Conservation (phyloP, 2,329 filamentous ascomycete genomes). For the Exophiala spinifera region DNA sequence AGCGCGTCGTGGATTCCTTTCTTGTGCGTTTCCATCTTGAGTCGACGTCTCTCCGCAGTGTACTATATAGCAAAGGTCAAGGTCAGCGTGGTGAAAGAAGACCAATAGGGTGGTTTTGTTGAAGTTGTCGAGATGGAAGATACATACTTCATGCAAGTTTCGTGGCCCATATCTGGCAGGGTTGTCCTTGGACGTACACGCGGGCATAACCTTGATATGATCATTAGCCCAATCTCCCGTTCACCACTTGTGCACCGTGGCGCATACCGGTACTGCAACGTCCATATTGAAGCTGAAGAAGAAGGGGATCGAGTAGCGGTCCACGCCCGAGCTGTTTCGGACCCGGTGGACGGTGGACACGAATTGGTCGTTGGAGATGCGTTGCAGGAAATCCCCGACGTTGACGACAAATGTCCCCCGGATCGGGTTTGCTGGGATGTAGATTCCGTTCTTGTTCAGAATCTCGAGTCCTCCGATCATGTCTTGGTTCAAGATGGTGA, state of each 20-base stretch:
- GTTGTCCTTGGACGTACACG: slow-evolving; percentile 37
- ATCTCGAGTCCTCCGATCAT: slow-evolving; percentile 52
- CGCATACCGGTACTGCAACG: slow-evolving; percentile 6
- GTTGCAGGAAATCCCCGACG: slow-evolving; percentile 49
- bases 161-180: slow-evolving; percentile 52
- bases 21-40: slow-evolving; percentile 4
- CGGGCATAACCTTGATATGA: slow-evolving; percentile 48
- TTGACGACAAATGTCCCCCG: slow-evolving; percentile 48
- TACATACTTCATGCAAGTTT: slow-evolving; percentile 9
- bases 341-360: slow-evolving; percentile 56
- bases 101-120: no score
- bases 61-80: slow-evolving; percentile 1
- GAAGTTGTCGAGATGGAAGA: neutral
- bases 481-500: slow-evolving; percentile 56
- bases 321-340: slow-evolving; percentile 37
- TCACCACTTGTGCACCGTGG: neutral
- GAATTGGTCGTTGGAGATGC: slow-evolving; percentile 48
- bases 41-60: slow-evolving; percentile 1
- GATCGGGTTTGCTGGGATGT: slow-evolving; percentile 41
- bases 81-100: neutral
- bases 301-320: slow-evolving; percentile 22
- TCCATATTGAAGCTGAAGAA: slow-evolving; percentile 24
- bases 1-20: slow-evolving; percentile 5
- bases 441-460: slow-evolving; percentile 40
- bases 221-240: slow-evolving; percentile 44